Evolutionary conservation across 2,329 filamentous ascomycete genomes (phyloP), one percentile per base, ranked within the genome.

Genomic region (Ceratocystis destructans): DNA sequence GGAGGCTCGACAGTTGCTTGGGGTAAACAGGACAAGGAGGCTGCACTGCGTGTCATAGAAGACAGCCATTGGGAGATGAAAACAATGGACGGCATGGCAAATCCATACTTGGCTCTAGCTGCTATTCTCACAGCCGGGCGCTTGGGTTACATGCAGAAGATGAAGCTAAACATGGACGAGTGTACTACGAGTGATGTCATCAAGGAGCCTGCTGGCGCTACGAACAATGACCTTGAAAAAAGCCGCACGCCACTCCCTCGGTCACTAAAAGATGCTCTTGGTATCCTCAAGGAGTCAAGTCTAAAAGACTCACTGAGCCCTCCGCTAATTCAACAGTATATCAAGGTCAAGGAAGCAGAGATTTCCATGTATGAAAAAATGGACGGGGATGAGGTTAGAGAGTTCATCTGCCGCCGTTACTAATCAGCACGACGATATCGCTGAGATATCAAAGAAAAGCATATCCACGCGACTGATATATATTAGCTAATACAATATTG

Each of bases 1-100:
- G 88, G 88, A n/a, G 88, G 88, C 0, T 82, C 85, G 6, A 92
- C 87, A 85, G 82, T 92, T 0, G 77, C 86, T 0, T 95, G 89
- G 89, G 90, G 90, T 12, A 88, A 84, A 3, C 86, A 94, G 75
- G 94, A 94, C 73, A 84, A 88, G 20, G 88, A 93, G 76, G 79
- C 84, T 3, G 87, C 89, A 0, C 77, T 95, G 8, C 82, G 89
- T 12, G 86, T 87, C 72, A 81, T 90, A 61, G 77, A 77, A 2
- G 76, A 74, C 1, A 84, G 83, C 22, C 86, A 90, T 71, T 95
- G 89, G 87, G 90, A 95, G 75, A 71, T 95, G 25, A 87, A 90
- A 72, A 84, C 82, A 65, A 72, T 93, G n/a, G 90, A 95, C 71
- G 90, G 89, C 0, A 75, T 90, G 20, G 87, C 89, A 2, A 95